Evolutionary conservation across 768 basidiomycete genomes (phyloP).

Genomic region (Leccinellum albellum): DNA sequence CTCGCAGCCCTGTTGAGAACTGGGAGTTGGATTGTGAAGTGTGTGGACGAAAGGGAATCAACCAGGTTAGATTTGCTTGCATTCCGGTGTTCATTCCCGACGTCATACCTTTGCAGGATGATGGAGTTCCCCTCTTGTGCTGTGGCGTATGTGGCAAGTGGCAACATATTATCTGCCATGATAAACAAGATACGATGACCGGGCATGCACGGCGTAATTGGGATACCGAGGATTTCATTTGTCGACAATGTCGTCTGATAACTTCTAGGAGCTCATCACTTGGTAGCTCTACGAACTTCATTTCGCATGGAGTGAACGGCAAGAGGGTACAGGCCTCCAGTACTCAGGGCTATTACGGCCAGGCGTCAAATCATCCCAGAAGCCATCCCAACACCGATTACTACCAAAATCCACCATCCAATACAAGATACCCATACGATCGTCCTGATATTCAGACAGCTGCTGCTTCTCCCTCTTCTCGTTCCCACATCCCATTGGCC

Average conservation of each 20-base stretch:
- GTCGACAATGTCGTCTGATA: constrained; percentile 48
- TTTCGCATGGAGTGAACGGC: constrained; percentile 5
- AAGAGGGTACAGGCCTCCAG: constrained; percentile 10
- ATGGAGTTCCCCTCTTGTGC: constrained; percentile 72
- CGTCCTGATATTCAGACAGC: no score
- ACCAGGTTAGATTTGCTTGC: constrained; percentile 50
- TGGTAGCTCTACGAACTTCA: constrained; percentile 2
- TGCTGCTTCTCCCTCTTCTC: constrained; percentile 14
- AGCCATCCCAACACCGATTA: constrained; percentile 14
- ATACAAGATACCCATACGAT: constrained; percentile 23
- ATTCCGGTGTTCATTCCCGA: not conserved
- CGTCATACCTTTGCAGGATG: constrained; percentile 51
- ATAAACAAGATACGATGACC: constrained; percentile 58
- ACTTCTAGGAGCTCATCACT: constrained; percentile 9
- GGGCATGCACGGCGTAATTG: constrained; percentile 75
- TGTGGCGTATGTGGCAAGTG: constrained; percentile 81
- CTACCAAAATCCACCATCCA: constrained; percentile 12
- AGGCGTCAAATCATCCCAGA: constrained; percentile 15
- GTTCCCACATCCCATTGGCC: constrained; percentile 16
- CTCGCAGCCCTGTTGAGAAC: constrained; percentile 56
- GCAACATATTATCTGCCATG: constrained; percentile 90
- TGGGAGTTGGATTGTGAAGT: constrained; percentile 92
- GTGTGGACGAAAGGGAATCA: constrained; percentile 67
- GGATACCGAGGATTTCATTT: constrained; percentile 82
- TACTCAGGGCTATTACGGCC: constrained; percentile 11